phyloP scores from a whole-genome alignment of 352 stramenopile genomes.

The Phytopythium boreale region DNA sequence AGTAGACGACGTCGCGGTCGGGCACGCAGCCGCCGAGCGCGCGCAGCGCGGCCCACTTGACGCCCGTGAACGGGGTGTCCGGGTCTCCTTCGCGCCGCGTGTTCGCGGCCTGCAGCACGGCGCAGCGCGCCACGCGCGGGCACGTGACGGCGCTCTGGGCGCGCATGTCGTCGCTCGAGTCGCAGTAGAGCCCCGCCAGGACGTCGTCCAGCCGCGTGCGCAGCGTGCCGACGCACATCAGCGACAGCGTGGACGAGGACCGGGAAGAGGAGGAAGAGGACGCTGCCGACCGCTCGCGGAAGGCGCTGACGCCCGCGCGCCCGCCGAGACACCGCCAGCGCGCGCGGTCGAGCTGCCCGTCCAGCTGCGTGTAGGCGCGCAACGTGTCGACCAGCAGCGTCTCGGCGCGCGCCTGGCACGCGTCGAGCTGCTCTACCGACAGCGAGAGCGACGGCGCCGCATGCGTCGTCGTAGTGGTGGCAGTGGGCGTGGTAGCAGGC shows the following conservation, averaged over 20 bases:
- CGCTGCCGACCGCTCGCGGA: constrained; percentile 19
- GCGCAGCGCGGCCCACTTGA: constrained; percentile 41
- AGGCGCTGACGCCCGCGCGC: constrained; percentile 26
- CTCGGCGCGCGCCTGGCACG: constrained; percentile 33
- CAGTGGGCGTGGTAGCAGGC: too few relatives aligned
- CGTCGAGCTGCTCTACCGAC: constrained; percentile 28
- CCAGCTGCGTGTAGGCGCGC: constrained; percentile 20
- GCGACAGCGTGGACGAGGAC: constrained; percentile 6
- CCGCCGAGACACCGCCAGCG: constrained; percentile 39
- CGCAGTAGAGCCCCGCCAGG: constrained; percentile 37
- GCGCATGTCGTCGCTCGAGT: constrained; percentile 41
- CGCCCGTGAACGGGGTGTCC: constrained; percentile 29
- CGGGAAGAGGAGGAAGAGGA: not conserved
- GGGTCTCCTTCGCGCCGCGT: constrained; percentile 25
- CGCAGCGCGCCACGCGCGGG: constrained; percentile 26
- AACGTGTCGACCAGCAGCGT: constrained; percentile 31
- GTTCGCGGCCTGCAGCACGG: constrained; percentile 33
- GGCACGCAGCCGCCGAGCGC: constrained; percentile 18
- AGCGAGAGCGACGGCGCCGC: constrained; percentile 10
- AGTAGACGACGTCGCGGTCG: constrained; percentile 47
- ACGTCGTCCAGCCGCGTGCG: constrained; percentile 41
- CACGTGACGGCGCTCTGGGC: constrained; percentile 37
- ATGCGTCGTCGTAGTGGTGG: not conserved
- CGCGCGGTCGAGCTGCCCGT: constrained; percentile 19
- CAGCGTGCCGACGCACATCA: constrained; percentile 31